Percentiles rank a stretch among this genome's conserved stretches.
These are phyloP conservation scores for Populus alba DNA, from an alignment of 345 rosid species.

Conservation along the genomic window DNA sequence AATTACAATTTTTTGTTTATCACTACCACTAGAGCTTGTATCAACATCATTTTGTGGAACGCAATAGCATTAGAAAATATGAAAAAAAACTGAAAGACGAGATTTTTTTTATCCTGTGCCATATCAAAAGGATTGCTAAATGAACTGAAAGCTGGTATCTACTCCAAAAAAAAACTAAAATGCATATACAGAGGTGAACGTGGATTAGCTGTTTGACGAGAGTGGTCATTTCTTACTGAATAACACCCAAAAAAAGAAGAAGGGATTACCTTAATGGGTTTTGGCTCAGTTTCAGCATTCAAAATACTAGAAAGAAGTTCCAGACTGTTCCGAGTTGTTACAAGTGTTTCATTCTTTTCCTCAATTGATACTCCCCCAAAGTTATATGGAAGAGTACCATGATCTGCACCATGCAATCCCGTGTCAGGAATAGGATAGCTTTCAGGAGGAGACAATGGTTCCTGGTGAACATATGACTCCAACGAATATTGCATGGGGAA, in stretches of 20 bases:
- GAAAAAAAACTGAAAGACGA: neutral
- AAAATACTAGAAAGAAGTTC: constrained; percentile 77
- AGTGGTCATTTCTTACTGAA: neutral
- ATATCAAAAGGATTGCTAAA: neutral
- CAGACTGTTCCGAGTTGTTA: constrained; percentile 63
- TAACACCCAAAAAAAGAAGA: neutral
- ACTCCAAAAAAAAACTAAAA: neutral
- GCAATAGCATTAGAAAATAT: neutral
- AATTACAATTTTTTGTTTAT: neutral
- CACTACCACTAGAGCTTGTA: neutral
- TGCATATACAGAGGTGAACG: neutral
- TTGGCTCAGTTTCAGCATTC: constrained; percentile 49
- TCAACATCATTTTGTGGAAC: neutral
- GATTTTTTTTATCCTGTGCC: neutral
- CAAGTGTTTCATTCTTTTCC: constrained; percentile 60
- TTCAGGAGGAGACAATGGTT: constrained; percentile 53
- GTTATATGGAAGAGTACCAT: constrained; percentile 29
- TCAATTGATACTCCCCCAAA: constrained; percentile 42
- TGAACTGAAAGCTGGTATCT: neutral
- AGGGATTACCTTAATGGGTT: constrained; percentile 49
- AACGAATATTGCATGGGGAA: constrained; percentile 30
- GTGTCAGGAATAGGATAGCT: constrained; percentile 48
- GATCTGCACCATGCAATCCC: constrained; percentile 27
- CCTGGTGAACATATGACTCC: constrained; percentile 53
- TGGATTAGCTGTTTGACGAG: neutral